Evolutionary conservation across 768 basidiomycete species (phyloP).

Genomic region (Leccinum disarticulatum): DNA sequence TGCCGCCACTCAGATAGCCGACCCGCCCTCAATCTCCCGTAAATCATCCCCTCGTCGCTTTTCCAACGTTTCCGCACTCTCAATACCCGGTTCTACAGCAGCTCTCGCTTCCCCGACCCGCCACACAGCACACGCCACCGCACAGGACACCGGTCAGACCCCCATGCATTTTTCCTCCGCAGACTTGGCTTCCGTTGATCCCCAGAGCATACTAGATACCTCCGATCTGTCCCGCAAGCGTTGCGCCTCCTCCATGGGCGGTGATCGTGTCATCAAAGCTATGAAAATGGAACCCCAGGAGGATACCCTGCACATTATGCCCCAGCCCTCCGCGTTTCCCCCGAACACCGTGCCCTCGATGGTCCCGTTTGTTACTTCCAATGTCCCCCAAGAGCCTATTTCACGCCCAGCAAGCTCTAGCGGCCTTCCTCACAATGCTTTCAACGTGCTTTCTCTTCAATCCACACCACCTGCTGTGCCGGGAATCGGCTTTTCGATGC

Average conservation of each 20-base stretch:
- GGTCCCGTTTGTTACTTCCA: slow-evolving; percentile 27
- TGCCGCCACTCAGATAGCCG: slow-evolving; percentile 40
- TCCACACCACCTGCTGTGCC: slow-evolving; percentile 15
- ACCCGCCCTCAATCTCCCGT: slow-evolving; percentile 35
- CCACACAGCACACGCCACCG: slow-evolving; percentile 17
- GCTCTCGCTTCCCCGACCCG: slow-evolving; percentile 20
- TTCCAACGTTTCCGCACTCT: slow-evolving; percentile 15
- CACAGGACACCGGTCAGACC: slow-evolving; percentile 28
- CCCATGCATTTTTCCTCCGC: slow-evolving; percentile 19
- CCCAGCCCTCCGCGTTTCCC: slow-evolving; percentile 28
- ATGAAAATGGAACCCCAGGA: slow-evolving; percentile 51
- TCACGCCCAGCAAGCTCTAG: slow-evolving; percentile 37
- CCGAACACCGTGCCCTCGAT: slow-evolving; percentile 27
- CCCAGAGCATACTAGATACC: slow-evolving; percentile 28
- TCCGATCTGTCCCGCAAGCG: slow-evolving; percentile 50
- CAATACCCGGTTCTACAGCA: slow-evolving; percentile 44
- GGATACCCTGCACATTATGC: slow-evolving; percentile 33
- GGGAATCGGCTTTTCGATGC: slow-evolving; percentile 21
- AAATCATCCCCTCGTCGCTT: slow-evolving; percentile 28
- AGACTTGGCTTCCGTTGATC: slow-evolving; percentile 23
- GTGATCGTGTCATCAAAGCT: slow-evolving; percentile 46
- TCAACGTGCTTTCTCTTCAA: slow-evolving; percentile 26
- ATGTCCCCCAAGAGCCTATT: slow-evolving; percentile 28
- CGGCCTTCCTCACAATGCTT: slow-evolving; percentile 22
- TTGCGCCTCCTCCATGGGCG: slow-evolving; percentile 47